These are phyloP conservation scores for Botrytis paeoniae DNA, from an alignment of 2,329 filamentous ascomycete genomes.

Conservation along the genomic window DNA sequence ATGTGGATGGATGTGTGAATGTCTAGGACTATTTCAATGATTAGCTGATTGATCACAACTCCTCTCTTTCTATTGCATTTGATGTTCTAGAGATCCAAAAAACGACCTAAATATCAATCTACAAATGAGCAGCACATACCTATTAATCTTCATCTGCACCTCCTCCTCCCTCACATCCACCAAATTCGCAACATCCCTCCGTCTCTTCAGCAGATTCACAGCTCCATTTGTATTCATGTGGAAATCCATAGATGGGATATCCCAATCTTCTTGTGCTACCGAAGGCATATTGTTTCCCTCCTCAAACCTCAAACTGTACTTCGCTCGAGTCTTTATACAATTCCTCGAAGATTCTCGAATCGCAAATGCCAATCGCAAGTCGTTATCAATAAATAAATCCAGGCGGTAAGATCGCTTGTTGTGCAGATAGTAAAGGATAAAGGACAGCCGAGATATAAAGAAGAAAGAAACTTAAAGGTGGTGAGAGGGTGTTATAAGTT, in stretches of 20 bases:
- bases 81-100: no score
- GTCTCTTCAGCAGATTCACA: slow-evolving; percentile 26
- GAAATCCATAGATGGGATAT: slow-evolving; percentile 16
- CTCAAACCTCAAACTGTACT: neutral
- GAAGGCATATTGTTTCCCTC: slow-evolving; percentile 29
- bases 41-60: neutral
- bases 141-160: slow-evolving; percentile 22
- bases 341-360: neutral
- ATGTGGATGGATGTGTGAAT: neutral
- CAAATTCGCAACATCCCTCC: slow-evolving; percentile 26
- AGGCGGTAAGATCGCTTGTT: neutral
- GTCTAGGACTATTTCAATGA: neutral
- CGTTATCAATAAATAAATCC: neutral
- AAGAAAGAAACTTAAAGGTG: neutral
- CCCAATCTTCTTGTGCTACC: slow-evolving; percentile 26
- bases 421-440: neutral
- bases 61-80: neutral
- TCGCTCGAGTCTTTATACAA: neutral
- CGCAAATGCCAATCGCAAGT: neutral
- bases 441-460: no score
- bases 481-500: neutral
- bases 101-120: neutral
- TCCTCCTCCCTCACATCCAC: neutral
- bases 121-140: slow-evolving; percentile 1
- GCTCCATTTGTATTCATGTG: neutral